Evolutionary conservation across 257 asterid species (phyloP).

Genomic region (Solanum virginianum): DNA sequence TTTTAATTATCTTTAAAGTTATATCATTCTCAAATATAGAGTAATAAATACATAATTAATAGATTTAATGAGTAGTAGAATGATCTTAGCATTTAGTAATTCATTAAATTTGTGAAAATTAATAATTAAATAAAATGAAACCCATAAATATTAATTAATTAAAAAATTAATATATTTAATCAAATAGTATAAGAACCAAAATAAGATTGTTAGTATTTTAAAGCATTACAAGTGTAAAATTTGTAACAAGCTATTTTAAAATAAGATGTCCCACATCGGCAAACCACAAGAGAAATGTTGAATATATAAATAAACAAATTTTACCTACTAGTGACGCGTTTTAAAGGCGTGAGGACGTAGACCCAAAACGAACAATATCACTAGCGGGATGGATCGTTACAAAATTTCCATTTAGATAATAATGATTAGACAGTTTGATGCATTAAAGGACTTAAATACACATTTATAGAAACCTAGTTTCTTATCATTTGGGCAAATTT

Average conservation of each 20-base stretch:
- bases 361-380: too few relatives aligned
- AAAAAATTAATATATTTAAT: neutral
- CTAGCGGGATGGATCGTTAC: too few relatives aligned
- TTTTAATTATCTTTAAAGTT: neutral
- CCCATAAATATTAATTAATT: neutral
- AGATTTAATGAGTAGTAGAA: neutral
- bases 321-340: too few relatives aligned
- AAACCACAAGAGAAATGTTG: too few relatives aligned
- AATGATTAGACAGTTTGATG: neutral
- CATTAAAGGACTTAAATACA: neutral
- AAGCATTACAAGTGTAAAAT: neutral
- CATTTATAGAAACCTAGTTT: neutral
- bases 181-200: neutral
- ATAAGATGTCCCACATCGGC: too few relatives aligned
- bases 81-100: neutral
- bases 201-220: neutral
- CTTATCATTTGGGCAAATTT: neutral
- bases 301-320: too few relatives aligned
- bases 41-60: neutral
- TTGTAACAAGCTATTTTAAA: too few relatives aligned
- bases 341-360: too few relatives aligned
- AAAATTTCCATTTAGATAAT: neutral
- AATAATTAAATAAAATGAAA: neutral
- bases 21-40: neutral
- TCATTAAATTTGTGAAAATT: neutral